Evolutionary conservation across 805 yeast genomes (phyloP), one percentile per base, ranked within the genome.

Genomic region (Yueomyces sp.): DNA sequence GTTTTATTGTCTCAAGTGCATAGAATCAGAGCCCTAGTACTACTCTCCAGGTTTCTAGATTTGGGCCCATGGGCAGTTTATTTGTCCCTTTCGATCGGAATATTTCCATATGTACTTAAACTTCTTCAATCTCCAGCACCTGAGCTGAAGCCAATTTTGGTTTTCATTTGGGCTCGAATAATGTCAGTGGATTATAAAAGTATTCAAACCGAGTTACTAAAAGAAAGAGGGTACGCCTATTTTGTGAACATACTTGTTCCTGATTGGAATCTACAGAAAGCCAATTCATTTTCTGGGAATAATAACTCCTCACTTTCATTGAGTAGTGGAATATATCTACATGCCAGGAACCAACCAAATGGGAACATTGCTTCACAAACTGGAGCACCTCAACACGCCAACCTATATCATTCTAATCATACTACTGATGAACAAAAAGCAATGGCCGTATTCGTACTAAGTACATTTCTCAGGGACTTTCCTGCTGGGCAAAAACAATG

Each of bases 61-160:
- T 65, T 92, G 36, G 98, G 98, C 0, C 96, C 98, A 0, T 86
- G 96, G 94, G 97, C 98, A 0, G 97, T 92, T 0, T 85, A 87
- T 53, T 66, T 88, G 31, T 94, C 96, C 0, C 66, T 92, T 32
- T 85, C 95, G 5, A 88, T 92, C 50, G 97, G 97, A 27, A 90
- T 92, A 31, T 92, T 90, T 62, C 97, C 97, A 0, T 92, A 92
- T 57, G 95, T 92, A 32, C 67, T 90, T 44, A 86, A 88, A 53
- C 70, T 92, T 27, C 65, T 92, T 33, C 97, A 90, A 58, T 81
- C 94, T 47, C 97, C 97, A 0, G 96, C 97, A 0, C 94, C 85
- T 29, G 97, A 92, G 55, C 68, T 92, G 46, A 87, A 87, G 54
- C 97, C 97, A 0, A 95, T 90, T 3, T 65, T 92, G 45, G 92